Percentiles rank a stretch among this genome's conserved stretches.
phyloP scores from a whole-genome alignment of 2,329 filamentous ascomycete genomes.

The Didymella sp. region DNA sequence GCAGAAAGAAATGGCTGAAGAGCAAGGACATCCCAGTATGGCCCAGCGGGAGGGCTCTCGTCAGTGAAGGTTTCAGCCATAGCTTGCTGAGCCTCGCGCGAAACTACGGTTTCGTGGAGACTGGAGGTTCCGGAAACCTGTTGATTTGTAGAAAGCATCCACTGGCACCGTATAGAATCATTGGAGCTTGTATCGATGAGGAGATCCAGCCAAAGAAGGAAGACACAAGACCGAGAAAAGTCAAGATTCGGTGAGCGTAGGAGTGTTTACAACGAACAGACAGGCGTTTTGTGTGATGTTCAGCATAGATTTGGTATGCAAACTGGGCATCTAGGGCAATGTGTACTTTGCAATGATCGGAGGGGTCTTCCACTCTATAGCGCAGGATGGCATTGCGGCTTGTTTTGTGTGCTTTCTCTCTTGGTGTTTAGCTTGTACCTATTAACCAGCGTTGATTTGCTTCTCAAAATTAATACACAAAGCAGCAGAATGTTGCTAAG shows the following conservation, averaged over 20 bases:
- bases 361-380: no score
- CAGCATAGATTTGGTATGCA: no score
- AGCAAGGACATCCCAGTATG: not conserved
- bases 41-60: slow-evolving; percentile 24
- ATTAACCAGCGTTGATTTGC: no score
- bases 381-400: no score
- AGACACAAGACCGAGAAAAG: not conserved
- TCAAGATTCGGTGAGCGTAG: not conserved
- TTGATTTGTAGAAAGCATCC: slow-evolving; percentile 17
- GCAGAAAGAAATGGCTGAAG: not conserved
- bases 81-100: slow-evolving; percentile 21
- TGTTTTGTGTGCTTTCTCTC: no score
- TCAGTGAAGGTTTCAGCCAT: slow-evolving; percentile 37
- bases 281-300: no score
- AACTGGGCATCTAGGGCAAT: no score
- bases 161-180: not conserved
- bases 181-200: not conserved
- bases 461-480: no score
- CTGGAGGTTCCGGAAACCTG: slow-evolving; percentile 18
- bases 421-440: no score
- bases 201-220: not conserved
- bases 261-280: not conserved
- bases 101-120: slow-evolving; percentile 22
- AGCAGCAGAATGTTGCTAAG: no score
- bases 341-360: no score